Evolutionary conservation across 2,329 filamentous ascomycete species (phyloP), one percentile per base, ranked within the genome.

Genomic region (Colletotrichum sp.): DNA sequence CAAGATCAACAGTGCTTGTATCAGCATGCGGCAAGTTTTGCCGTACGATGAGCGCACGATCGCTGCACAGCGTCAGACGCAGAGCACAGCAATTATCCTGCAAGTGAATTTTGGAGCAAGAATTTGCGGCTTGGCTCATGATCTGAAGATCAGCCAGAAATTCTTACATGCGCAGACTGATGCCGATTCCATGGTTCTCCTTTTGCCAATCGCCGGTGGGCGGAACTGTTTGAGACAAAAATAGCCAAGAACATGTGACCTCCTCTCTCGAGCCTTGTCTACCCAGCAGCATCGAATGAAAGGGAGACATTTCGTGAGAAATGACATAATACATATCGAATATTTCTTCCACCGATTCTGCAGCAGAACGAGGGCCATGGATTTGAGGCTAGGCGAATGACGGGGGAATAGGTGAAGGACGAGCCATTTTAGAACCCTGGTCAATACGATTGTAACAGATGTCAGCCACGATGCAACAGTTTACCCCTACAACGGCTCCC

Each of bases 1-100:
- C 26, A 36, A 7, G 57, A 63, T 39, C 36, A 24, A 15, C 28
- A 24, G 63, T 55, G 55, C 67, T 43, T 63, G 73, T 67, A 67
- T 63, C 73, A 75, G 55, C 61, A 24, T 32, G 63, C 73, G 57
- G 69, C 69, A 72, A 34, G 36, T 48, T 57, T 67, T 75, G 73
- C 73, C 73, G 73, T 67, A 43, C 39, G 12, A 52, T 32, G 43
- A 48, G 63, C 21, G 43, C 8, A 24, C 24, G 24, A 39, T 55
- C 28, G 57, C 18, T n/a, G 8, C 43, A 34, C 30, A 5, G 21
- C 43, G 12, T 32, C 4, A 12, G 59, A 60, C 18, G 43, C 7
- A 21, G 52, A 39, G 26, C 52, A 67, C 34, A 61, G 34, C 13
- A 66, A 36, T 21, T 32, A 18, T 26, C 7, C 28, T 26, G n/a